These are phyloP conservation scores for Echinochloa phyllopogon DNA, from an alignment of 176 grass and related monocot genomes.

Conservation along the genomic window DNA sequence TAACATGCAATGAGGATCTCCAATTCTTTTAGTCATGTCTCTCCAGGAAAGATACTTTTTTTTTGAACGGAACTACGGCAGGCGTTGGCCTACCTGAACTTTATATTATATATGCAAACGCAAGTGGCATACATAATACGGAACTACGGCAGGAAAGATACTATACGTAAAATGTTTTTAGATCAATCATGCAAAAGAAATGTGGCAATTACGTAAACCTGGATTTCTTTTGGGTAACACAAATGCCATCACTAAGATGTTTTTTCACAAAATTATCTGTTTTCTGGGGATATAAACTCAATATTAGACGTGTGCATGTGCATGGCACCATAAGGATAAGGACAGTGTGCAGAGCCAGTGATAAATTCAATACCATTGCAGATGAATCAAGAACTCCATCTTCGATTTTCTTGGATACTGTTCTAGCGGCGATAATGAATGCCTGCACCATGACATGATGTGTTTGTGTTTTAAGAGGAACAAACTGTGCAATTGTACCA, in stretches of 20 bases:
- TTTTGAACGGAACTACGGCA: too few species aligned
- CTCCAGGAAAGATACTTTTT: too few species aligned
- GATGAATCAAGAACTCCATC: slow-evolving; percentile 45
- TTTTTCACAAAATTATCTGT: not conserved
- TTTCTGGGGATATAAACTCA: not conserved
- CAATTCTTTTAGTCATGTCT: not conserved
- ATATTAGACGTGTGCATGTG: not conserved
- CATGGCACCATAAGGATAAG: not conserved
- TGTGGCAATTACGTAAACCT: not conserved
- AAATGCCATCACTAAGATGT: not conserved
- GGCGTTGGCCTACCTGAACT: too few species aligned
- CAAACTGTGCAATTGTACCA: not conserved
- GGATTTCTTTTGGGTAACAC: not conserved
- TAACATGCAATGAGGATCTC: not conserved
- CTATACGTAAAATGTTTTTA: not conserved
- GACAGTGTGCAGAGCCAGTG: not conserved
- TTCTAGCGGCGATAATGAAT: slow-evolving; percentile 37
- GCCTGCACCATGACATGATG: slow-evolving; percentile 12
- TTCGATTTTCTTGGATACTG: slow-evolving; percentile 47
- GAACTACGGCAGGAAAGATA: not conserved
- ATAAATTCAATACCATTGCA: slow-evolving; percentile 24
- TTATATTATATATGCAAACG: too few species aligned
- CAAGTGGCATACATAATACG: too few species aligned
- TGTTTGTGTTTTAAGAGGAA: not conserved
- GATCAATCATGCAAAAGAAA: not conserved